Evolutionary conservation across 768 basidiomycete genomes (phyloP), one percentile per base, ranked within the genome.

Genomic region (Auricularia sp.): DNA sequence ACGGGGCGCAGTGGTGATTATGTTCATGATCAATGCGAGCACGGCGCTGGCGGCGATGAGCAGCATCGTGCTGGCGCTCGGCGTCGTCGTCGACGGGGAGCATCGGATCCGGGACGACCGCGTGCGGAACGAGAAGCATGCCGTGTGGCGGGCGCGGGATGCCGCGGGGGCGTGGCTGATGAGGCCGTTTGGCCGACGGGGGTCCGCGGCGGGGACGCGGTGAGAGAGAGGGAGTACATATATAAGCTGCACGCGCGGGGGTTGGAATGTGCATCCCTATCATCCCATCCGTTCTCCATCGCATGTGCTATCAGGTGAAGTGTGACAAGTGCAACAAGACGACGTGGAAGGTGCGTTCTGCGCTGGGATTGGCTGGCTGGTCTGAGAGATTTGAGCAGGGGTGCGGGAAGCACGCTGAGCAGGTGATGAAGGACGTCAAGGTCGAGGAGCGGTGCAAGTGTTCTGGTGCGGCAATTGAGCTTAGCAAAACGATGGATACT

Each of bases 21-120:
- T 93, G 86, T 94, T 95, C 75, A 90, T 94, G 88, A 91, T 94
- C 56, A 86, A 87, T 2, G 86, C 91, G 0, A 83, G 85, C 65
- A 88, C 88, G 0, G 84, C 87, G 0, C 80, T 95, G 33, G 83
- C 88, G 12, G 80, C 86, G 2, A 85, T 91, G 63, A 76, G 83
- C 62, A 82, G 84, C 2, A 86, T 87, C 0, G 74, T 86, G 64
- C 75, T 85, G 51, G 79, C 84, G 6, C 80, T 93, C 7, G 72
- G 72, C 3, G 79, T 87, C 14, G 79, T 87, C 5, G 83, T 93
- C 43, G 93, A 95, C 70, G 68, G 69, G 18, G 83, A 90, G 62
- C 83, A 88, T 68, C 78, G 88, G 29, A 74, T 91, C 5, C 79
- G 89, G 21, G 70, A 72, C 8, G 90, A 90, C 64, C 77, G 86